Evolutionary conservation across 805 yeast species (phyloP).

Genomic region (Myxozyma mucilagina): DNA sequence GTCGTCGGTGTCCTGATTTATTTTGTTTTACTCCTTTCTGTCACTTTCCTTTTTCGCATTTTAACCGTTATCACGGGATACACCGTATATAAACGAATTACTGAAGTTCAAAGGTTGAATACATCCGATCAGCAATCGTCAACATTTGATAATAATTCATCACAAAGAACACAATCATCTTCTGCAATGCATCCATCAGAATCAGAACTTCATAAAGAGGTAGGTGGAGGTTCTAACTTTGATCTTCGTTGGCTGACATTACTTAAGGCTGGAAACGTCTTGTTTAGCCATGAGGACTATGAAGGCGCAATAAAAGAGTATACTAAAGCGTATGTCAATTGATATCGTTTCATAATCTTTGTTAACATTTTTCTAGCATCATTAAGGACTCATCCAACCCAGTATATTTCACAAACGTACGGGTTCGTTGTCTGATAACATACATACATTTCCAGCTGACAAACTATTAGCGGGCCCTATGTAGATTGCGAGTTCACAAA

Average conservation of each 20-base stretch:
- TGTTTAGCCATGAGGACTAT: slow-evolving; percentile 35
- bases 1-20: neutral
- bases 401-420: slow-evolving; percentile 36
- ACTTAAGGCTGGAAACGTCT: slow-evolving; percentile 34
- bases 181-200: slow-evolving; percentile 8
- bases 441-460: neutral
- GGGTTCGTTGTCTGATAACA: neutral
- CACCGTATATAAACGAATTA: neutral
- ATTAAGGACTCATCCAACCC: slow-evolving; percentile 34
- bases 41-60: neutral
- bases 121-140: neutral
- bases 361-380: slow-evolving; percentile 22
- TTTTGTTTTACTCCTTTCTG: neutral
- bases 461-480: slow-evolving; percentile 33
- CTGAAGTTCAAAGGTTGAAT: neutral
- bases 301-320: slow-evolving; percentile 36
- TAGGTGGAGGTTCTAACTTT: neutral
- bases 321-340: slow-evolving; percentile 37
- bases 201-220: slow-evolving; percentile 9
- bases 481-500: slow-evolving; percentile 31
- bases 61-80: neutral
- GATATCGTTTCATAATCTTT: neutral
- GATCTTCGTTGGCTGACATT: neutral
- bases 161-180: neutral
- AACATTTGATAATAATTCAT: neutral